A percentile compares a stretch with the other conserved stretches of the same genome.
Conservation (phyloP, 768 basidiomycete genomes). For the Lentinus tigrinus region DNA sequence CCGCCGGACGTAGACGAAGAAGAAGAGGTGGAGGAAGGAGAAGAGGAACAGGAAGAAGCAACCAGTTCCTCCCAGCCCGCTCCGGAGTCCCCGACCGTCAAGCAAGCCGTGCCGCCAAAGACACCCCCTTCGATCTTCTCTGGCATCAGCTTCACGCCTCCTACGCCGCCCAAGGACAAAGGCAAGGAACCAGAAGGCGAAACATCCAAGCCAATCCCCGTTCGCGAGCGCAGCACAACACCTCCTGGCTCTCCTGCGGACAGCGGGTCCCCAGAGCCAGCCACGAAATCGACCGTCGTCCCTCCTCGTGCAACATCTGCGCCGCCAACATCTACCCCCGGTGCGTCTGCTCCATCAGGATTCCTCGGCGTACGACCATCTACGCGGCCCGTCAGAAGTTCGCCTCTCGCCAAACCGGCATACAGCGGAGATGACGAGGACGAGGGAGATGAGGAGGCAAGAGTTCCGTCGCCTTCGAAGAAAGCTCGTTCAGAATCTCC, state of each 20-base stretch:
- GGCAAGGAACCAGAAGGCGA: neutral
- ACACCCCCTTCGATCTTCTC: conserved; percentile 22
- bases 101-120: conserved; percentile 21
- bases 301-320: conserved; percentile 30
- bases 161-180: neutral
- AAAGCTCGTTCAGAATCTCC: conserved; percentile 5
- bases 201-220: neutral
- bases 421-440: conserved; percentile 37
- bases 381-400: conserved; percentile 71
- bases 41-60: conserved; percentile 29
- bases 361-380: conserved; percentile 56
- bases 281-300: conserved; percentile 28
- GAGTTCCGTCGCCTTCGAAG: conserved; percentile 5
- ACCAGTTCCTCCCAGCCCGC: neutral
- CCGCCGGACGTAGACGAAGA: conserved; percentile 24
- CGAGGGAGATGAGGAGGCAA: neutral
- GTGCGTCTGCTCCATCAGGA: conserved; percentile 27
- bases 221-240: neutral
- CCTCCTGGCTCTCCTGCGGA: conserved; percentile 11
- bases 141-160: neutral
- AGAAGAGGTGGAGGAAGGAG: conserved; percentile 22
- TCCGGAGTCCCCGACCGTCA: conserved; percentile 12
- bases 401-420: conserved; percentile 62
- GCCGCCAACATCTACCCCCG: conserved; percentile 32
- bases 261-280: conserved; percentile 36